A percentile compares a stretch with the other conserved stretches of the same genome.
phyloP scores from a whole-genome alignment of 148 eudicot species.

The Nepenthes mirabilis region DNA sequence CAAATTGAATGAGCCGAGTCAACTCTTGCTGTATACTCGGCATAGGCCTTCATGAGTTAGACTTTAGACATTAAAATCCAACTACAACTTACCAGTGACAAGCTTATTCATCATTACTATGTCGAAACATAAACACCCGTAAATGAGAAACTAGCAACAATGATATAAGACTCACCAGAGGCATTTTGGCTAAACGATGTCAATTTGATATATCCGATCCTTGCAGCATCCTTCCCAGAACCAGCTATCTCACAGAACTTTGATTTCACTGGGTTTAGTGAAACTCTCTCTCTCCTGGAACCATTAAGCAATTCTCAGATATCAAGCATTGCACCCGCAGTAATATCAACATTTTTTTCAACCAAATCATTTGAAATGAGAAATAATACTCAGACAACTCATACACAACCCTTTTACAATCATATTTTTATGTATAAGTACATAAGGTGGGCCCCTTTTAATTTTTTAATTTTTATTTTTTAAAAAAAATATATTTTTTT shows the following conservation, averaged over 20 bases:
- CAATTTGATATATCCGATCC: conserved; percentile 87
- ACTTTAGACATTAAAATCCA: too few relatives aligned
- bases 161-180: conserved; percentile 42
- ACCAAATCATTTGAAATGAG: too few relatives aligned
- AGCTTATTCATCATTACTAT: not conserved
- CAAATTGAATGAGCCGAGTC: too few relatives aligned
- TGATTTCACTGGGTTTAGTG: conserved; percentile 75
- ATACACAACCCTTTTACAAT: too few relatives aligned
- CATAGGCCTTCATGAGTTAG: too few relatives aligned
- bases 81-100: too few relatives aligned
- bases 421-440: too few relatives aligned
- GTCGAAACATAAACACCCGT: not conserved
- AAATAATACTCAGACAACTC: too few relatives aligned
- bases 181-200: conserved; percentile 87
- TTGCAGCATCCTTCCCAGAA: conserved; percentile 45
- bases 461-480: too few relatives aligned
- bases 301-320: conserved; percentile 5
- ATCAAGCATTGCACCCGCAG: not conserved
- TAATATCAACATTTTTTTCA: not conserved
- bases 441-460: too few relatives aligned
- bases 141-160: not conserved
- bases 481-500: too few relatives aligned
- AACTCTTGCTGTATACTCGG: too few relatives aligned
- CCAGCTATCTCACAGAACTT: conserved; percentile 64
- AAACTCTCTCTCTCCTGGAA: conserved; percentile 76